Conservation (phyloP, 2,329 filamentous ascomycete genomes). For the Neopestalotiopsis clavispora region DNA sequence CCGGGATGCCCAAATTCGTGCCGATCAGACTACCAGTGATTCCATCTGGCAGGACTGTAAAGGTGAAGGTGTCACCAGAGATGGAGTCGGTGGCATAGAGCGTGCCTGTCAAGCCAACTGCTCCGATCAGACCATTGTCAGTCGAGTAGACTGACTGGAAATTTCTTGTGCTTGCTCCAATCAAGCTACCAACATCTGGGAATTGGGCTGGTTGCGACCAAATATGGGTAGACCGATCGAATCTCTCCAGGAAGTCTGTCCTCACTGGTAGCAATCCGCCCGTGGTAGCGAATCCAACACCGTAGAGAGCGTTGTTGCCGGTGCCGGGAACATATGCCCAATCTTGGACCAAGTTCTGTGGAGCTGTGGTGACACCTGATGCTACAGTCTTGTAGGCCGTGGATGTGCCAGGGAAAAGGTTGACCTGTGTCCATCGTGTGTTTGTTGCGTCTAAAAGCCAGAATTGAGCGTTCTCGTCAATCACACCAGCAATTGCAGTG, state of each 20-base stretch:
- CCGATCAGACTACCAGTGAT: not conserved
- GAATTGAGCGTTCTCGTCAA: conserved; percentile 9
- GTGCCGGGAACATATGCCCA: not conserved
- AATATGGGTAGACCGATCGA: not conserved
- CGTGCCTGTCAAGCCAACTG: not conserved
- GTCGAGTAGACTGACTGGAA: not conserved
- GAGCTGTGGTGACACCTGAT: not conserved
- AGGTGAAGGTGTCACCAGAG: not conserved
- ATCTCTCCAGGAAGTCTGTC: not conserved
- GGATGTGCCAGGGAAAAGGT: conserved; percentile 3
- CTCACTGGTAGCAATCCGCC: not conserved
- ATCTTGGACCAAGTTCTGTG: not conserved
- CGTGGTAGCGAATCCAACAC: not conserved
- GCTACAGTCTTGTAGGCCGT: not conserved
- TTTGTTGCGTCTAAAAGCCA: conserved; percentile 3
- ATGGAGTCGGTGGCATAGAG: not conserved
- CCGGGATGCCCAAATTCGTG: not conserved
- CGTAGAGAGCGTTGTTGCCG: not conserved
- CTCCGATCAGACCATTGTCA: not conserved
- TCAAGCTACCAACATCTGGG: not conserved
- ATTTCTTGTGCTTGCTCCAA: not conserved
- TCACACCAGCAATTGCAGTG: not conserved
- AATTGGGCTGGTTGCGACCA: not conserved
- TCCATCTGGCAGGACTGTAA: not conserved
- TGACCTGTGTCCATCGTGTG: conserved; percentile 1